Base-by-base conservation (phyloP, 2,329 filamentous ascomycete species). In the Chaetomiaceae sp. region DNA sequence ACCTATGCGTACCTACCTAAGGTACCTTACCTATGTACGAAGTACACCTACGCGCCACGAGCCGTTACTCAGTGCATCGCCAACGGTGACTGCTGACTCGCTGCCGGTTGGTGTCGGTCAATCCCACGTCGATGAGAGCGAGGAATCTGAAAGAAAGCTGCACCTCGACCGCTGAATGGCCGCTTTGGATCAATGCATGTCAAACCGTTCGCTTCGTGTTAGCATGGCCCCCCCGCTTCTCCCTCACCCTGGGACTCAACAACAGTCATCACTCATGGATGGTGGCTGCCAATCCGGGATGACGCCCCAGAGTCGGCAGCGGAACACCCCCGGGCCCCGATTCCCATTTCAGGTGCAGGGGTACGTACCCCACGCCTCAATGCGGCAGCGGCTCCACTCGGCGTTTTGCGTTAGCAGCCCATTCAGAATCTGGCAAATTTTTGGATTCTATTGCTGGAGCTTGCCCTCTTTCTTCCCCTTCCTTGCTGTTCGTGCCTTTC, bases 371-470 rank as follows among this genome's bases (percentile, higher is more conserved):
- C 30, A 47, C 40, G 27, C 16, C 20, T 5, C 36, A 36, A 48
- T 34, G 43, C 20, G n/a, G 42, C n/a, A n/a, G n/a, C 43, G 34
- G 42, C 43, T 23, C 52, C 45, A 55, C 43, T 30, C 21, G 49
- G 55, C 38, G 32, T 47, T 58, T 58, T 58, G 44, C 34, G 44
- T 51, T 46, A 16, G 34, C 50, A 48, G 48, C 27, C 33, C 47
- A 32, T 20, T 33, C 42, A 48, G 30, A 50, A 47, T 33, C 51
- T 5, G 46, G 43, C 43, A 53, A 47, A 58, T 46, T 29, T 30
- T 54, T 53, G 27, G 40, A 43, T 34, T 27, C 48, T 47, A 33
- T 43, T 50, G 38, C 37, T 51, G 51, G 53, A 51, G 30, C 36
- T 52, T 45, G 38, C 33, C 34, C 43, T 36, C 14, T 9, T 42